phyloP scores from a whole-genome alignment of 2,329 filamentous ascomycete genomes.

The Waltergamsia citrina region DNA sequence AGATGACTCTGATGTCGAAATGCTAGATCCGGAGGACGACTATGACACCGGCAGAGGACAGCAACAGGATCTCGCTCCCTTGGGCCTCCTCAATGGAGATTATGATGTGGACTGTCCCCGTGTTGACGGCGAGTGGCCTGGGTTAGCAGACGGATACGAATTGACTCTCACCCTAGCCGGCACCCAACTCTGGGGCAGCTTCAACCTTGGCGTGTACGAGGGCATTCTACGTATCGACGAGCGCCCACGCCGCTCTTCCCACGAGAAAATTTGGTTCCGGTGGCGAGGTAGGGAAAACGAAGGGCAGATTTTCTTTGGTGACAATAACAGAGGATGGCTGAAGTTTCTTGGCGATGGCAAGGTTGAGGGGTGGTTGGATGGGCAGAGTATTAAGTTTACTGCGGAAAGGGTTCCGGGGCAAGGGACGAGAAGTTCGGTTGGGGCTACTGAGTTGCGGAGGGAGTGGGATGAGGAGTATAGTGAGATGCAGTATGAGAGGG shows the following conservation, averaged over 20 bases:
- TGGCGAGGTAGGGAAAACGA: constrained; percentile 26
- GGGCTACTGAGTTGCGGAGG: constrained; percentile 12
- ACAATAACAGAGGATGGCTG: constrained; percentile 19
- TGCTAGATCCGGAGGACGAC: too few species aligned
- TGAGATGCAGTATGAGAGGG: constrained; percentile 16
- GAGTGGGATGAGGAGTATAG: constrained; percentile 18
- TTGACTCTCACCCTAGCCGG: constrained; percentile 28
- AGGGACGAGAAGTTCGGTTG: constrained; percentile 17
- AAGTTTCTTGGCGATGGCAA: constrained; percentile 25
- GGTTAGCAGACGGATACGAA: constrained; percentile 12
- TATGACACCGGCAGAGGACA: too few species aligned
- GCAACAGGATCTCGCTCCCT: constrained; percentile 13
- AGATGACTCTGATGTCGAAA: too few species aligned
- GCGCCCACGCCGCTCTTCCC: constrained; percentile 21
- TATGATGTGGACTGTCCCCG: constrained; percentile 25
- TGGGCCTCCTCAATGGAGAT: constrained; percentile 32
- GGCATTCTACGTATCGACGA: constrained; percentile 31
- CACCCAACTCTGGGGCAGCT: constrained; percentile 32
- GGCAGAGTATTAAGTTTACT: constrained; percentile 16
- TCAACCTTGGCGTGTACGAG: constrained; percentile 28
- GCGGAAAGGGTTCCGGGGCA: constrained; percentile 14
- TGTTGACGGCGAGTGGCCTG: constrained; percentile 14
- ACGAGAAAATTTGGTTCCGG: constrained; percentile 13
- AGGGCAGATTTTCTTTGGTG: constrained; percentile 15
- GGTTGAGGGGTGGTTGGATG: constrained; percentile 19